Evolutionary conservation across 2,329 filamentous ascomycete species (phyloP).

Genomic region (Colletotrichum sp.): DNA sequence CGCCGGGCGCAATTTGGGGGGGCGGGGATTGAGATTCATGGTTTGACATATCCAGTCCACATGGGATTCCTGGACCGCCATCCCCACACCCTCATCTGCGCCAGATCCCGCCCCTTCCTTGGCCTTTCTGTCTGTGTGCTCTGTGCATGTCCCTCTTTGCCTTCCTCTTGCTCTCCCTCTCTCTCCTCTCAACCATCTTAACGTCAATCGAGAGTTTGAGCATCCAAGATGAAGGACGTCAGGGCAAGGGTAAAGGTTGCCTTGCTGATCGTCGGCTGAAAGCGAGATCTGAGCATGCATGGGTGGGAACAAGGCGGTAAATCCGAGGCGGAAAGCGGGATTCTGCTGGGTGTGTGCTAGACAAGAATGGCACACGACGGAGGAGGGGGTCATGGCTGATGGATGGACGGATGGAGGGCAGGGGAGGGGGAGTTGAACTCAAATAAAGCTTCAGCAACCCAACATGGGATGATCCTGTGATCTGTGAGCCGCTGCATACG

Average conservation of each 20-base stretch:
- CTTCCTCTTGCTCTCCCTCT: background rate
- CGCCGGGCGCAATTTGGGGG: background rate
- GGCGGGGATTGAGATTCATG: background rate
- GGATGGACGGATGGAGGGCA: background rate
- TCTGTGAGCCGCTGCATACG: constrained; percentile 10
- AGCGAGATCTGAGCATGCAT: background rate
- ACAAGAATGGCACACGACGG: background rate
- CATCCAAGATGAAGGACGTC: background rate
- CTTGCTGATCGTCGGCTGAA: background rate
- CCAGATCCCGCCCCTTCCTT: background rate
- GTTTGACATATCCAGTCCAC: background rate
- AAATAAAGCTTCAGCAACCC: background rate
- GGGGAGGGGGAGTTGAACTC: background rate
- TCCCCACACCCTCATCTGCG: background rate
- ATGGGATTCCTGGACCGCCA: background rate
- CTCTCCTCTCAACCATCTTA: background rate
- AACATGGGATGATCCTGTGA: constrained; percentile 20
- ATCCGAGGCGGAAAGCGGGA: background rate
- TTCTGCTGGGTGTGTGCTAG: background rate
- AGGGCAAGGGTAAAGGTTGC: background rate
- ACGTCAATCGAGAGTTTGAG: background rate
- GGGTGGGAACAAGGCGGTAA: background rate
- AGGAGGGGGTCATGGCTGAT: background rate
- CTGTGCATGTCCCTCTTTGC: background rate
- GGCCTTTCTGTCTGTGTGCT: no score